Evolutionary conservation across 352 stramenopile species (phyloP).

Genomic region (Globisporangium takayamanum): DNA sequence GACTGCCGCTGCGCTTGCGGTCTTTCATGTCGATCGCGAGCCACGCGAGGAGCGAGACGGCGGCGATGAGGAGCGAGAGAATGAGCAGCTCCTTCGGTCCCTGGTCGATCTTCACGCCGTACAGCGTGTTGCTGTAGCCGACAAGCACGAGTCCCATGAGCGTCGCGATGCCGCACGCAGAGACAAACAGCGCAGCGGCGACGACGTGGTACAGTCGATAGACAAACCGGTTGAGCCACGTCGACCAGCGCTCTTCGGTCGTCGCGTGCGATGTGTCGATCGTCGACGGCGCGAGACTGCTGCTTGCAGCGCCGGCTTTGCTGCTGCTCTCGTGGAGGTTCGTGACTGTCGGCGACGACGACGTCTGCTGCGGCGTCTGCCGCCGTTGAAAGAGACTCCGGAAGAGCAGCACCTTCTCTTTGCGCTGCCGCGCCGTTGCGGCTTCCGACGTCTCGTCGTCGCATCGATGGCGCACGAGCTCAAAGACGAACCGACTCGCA

Average conservation of each 20-base stretch:
- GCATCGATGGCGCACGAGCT: slow-evolving; percentile 51
- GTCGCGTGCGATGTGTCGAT: slow-evolving; percentile 44
- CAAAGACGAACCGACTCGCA: slow-evolving; percentile 29
- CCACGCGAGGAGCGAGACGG: slow-evolving; percentile 38
- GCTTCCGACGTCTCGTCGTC: slow-evolving; percentile 58
- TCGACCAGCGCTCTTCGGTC: slow-evolving; percentile 74
- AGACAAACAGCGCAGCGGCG: slow-evolving; percentile 31
- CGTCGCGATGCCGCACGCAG: slow-evolving; percentile 39
- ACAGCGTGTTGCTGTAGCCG: slow-evolving; percentile 38
- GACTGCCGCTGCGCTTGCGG: slow-evolving; percentile 23
- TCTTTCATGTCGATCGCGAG: slow-evolving; percentile 47
- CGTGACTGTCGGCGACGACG: background rate
- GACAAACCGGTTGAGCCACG: slow-evolving; percentile 48
- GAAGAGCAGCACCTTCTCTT: slow-evolving; percentile 74
- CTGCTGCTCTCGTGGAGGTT: background rate
- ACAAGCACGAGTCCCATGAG: slow-evolving; percentile 48
- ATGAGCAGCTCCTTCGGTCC: slow-evolving; percentile 34
- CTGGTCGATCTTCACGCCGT: slow-evolving; percentile 45
- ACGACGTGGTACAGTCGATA: slow-evolving; percentile 29
- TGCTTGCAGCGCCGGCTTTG: slow-evolving; percentile 2
- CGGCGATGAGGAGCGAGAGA: slow-evolving; percentile 23
- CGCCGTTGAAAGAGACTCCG: slow-evolving; percentile 25
- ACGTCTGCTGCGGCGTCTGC: background rate
- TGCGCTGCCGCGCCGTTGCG: slow-evolving; percentile 47
- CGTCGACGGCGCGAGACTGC: slow-evolving; percentile 21